Conservation (phyloP, 306 rosid species). For the Delonix regia region DNA sequence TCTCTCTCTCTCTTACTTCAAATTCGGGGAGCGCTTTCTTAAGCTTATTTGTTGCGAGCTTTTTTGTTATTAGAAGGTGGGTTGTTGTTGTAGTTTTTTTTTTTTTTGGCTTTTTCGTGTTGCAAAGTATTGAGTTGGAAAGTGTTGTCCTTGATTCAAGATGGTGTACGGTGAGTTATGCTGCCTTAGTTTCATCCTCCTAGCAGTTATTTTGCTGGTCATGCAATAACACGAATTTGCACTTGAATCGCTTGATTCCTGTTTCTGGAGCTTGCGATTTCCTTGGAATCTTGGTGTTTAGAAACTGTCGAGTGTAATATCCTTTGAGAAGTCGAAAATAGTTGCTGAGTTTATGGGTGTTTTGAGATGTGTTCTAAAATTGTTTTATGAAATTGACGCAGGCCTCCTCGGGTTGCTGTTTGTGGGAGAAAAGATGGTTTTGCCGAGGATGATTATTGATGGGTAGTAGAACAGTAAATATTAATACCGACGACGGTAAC, state of each 20-base stretch:
- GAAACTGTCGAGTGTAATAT: not conserved
- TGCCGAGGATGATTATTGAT: conserved; percentile 61
- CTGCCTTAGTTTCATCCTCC: not conserved
- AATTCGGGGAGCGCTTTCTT: conserved; percentile 23
- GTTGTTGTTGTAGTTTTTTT: not conserved
- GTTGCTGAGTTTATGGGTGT: not conserved
- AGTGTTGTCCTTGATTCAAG: conserved; percentile 38
- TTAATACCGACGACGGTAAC: conserved; percentile 58
- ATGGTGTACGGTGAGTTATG: conserved; percentile 34
- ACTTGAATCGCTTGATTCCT: conserved; percentile 23
- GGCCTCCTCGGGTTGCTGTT: not conserved
- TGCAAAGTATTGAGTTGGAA: conserved; percentile 23
- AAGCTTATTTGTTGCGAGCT: conserved; percentile 33
- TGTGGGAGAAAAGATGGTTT: not conserved
- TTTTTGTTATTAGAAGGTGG: conserved; percentile 42
- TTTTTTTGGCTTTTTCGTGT: conserved; percentile 22
- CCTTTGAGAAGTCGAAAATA: too few species aligned
- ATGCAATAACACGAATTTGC: conserved; percentile 14
- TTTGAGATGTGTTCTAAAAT: not conserved
- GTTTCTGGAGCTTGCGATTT: conserved; percentile 25
- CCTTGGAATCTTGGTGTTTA: not conserved
- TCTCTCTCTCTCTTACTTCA: conserved; percentile 28
- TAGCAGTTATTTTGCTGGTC: conserved; percentile 5
- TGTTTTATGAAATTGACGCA: not conserved
- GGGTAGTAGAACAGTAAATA: conserved; percentile 78